A percentile compares a stretch with the other conserved stretches of the same genome.
These are phyloP conservation scores for Penicillium lividum DNA, from an alignment of 495 filamentous ascomycete genomes.

Conservation along the genomic window DNA sequence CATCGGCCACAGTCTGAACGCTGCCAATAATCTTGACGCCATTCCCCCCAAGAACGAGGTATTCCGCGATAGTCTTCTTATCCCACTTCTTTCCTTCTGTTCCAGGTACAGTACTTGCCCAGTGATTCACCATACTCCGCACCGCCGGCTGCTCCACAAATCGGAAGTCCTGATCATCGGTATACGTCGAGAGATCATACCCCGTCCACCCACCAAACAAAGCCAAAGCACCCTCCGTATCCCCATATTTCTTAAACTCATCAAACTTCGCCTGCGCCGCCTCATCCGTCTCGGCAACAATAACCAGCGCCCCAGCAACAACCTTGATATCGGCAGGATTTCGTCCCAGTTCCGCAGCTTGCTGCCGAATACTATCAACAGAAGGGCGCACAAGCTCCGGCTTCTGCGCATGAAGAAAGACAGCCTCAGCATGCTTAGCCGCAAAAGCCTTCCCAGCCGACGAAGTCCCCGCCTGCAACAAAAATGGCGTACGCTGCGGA, in stretches of 20 bases:
- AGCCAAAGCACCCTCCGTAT: slow-evolving; percentile 53
- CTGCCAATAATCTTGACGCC: slow-evolving; percentile 59
- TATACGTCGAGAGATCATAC: slow-evolving; percentile 50
- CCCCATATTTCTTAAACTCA: slow-evolving; percentile 46
- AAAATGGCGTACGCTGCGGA: slow-evolving; percentile 65
- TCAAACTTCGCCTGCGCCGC: slow-evolving; percentile 53
- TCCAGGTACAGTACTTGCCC: slow-evolving; percentile 39
- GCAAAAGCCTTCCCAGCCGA: slow-evolving; percentile 63
- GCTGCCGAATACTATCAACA: slow-evolving; percentile 50
- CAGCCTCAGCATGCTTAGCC: slow-evolving; percentile 58
- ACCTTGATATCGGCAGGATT: slow-evolving; percentile 53
- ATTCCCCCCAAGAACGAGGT: slow-evolving; percentile 59
- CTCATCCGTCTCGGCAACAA: slow-evolving; percentile 56
- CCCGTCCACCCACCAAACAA: slow-evolving; percentile 59
- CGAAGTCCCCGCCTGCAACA: slow-evolving; percentile 66
- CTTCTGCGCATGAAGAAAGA: slow-evolving; percentile 52
- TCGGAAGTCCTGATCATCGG: slow-evolving; percentile 54
- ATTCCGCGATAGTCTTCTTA: slow-evolving; percentile 60
- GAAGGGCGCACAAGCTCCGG: slow-evolving; percentile 46
- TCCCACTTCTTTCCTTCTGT: slow-evolving; percentile 58
- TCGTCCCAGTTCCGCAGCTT: slow-evolving; percentile 44
- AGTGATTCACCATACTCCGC: slow-evolving; percentile 44
- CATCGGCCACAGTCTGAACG: slow-evolving; percentile 58
- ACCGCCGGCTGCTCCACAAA: slow-evolving; percentile 63
- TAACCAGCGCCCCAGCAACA: slow-evolving; percentile 49